Evolutionary conservation across 2,329 filamentous ascomycete genomes (phyloP).

Genomic region (Endoconidiophora laricicola): DNA sequence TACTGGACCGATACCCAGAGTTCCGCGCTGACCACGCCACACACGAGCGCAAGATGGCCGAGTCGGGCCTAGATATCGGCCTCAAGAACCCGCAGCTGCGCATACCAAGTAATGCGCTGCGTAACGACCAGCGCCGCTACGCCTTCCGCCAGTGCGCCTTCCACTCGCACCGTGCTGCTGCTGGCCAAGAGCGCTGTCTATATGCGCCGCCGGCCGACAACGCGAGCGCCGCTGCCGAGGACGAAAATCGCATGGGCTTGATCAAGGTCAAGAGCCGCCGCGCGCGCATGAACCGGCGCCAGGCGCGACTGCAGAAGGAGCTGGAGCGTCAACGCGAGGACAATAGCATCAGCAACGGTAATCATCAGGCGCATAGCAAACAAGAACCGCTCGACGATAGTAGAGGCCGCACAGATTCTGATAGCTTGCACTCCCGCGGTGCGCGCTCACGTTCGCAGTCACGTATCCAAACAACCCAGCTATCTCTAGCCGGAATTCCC

Average conservation of each 20-base stretch:
- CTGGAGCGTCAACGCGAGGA: slow-evolving; percentile 2
- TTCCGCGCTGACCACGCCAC: slow-evolving; percentile 33
- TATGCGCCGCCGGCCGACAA: slow-evolving; percentile 17
- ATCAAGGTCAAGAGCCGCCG: slow-evolving; percentile 9
- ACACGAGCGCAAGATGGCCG: slow-evolving; percentile 35
- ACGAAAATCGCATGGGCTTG: slow-evolving; percentile 7
- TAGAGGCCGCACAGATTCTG: neutral
- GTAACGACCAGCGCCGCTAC: slow-evolving; percentile 39
- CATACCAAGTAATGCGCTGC: slow-evolving; percentile 37
- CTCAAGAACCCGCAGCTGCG: slow-evolving; percentile 46
- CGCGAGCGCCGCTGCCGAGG: slow-evolving; percentile 10
- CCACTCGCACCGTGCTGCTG: slow-evolving; percentile 37
- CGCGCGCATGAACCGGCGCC: slow-evolving; percentile 4
- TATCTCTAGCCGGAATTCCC: slow-evolving; percentile 5
- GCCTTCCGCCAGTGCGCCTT: slow-evolving; percentile 46
- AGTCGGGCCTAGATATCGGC: slow-evolving; percentile 32
- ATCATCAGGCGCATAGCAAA: neutral
- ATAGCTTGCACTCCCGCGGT: neutral
- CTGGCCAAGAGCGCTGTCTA: slow-evolving; percentile 38
- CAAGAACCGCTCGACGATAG: neutral
- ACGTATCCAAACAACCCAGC: neutral
- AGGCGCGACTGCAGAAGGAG: slow-evolving; percentile 3
- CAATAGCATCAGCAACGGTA: slow-evolving; percentile 1
- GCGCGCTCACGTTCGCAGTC: slow-evolving; percentile 1
- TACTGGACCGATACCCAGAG: slow-evolving; percentile 29